These are phyloP conservation scores for Xylaria sp. DNA, from an alignment of 2,329 filamentous ascomycete species.

Conservation along the genomic window DNA sequence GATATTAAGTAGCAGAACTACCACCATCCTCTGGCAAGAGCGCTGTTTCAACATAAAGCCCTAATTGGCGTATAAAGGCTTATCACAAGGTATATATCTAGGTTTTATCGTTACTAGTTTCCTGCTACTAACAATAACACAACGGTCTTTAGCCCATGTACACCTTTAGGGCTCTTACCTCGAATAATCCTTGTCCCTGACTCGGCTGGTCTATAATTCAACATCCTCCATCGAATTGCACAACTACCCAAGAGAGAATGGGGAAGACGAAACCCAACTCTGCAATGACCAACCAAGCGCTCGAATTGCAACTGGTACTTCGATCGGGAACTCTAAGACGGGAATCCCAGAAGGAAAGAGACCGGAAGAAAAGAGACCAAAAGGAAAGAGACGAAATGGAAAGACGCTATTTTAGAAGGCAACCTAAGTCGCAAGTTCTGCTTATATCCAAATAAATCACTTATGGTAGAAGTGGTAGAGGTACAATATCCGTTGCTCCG, in stretches of 20 bases:
- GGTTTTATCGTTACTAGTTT: not conserved
- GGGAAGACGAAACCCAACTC: not conserved
- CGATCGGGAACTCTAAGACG: not conserved
- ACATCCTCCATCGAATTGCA: not conserved
- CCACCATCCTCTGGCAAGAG: not conserved
- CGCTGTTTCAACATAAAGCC: not conserved
- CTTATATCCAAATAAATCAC: not conserved
- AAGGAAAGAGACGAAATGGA: not conserved
- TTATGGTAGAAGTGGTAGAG: not conserved
- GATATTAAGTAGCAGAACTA: not conserved
- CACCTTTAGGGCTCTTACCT: not conserved
- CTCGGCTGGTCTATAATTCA: not conserved
- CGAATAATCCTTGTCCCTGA: not conserved
- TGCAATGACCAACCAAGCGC: not conserved
- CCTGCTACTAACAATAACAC: not conserved
- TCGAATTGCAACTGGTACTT: not conserved
- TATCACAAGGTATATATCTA: slow-evolving; percentile 1
- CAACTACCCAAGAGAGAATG: not conserved
- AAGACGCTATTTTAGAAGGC: not conserved
- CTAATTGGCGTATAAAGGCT: not conserved
- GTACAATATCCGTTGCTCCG: too few relatives aligned
- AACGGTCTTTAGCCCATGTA: not conserved
- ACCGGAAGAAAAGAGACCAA: not conserved
- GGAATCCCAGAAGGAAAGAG: not conserved
- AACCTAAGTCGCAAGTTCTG: not conserved